Percentiles rank a stretch among this genome's conserved stretches.
These are phyloP conservation scores for Pyricularia grisea DNA, from an alignment of 2,329 filamentous ascomycete genomes.

Conservation along the genomic window DNA sequence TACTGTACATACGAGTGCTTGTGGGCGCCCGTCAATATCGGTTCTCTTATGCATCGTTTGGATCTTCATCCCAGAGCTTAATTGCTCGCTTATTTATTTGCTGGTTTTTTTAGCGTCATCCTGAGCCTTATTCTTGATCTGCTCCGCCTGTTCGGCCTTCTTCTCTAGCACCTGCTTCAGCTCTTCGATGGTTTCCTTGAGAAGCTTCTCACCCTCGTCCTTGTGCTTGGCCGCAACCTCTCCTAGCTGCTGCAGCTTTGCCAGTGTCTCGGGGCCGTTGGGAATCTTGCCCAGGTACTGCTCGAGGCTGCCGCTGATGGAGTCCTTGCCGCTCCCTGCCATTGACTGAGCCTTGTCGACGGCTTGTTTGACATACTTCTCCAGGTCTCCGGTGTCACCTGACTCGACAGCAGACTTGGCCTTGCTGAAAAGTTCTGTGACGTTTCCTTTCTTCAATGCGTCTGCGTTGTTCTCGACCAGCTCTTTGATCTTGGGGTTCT, in stretches of 20 bases:
- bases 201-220: slow-evolving; percentile 58
- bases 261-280: slow-evolving; percentile 52
- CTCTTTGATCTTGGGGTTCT: slow-evolving; percentile 67
- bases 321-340: slow-evolving; percentile 25
- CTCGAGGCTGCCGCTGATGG: slow-evolving; percentile 37
- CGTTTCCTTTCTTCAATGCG: slow-evolving; percentile 56
- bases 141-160: slow-evolving; percentile 45
- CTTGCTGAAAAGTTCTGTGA: slow-evolving; percentile 52
- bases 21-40: not conserved
- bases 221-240: slow-evolving; percentile 59
- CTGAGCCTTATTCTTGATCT: slow-evolving; percentile 46
- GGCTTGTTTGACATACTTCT: slow-evolving; percentile 50
- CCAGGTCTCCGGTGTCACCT: slow-evolving; percentile 48
- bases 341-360: slow-evolving; percentile 48
- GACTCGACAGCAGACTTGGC: slow-evolving; percentile 52
- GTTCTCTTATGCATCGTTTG: not conserved
- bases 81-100: not conserved
- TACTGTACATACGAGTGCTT: not conserved
- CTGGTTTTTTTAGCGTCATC: slow-evolving; percentile 22
- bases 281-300: slow-evolving; percentile 59
- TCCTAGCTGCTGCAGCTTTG: slow-evolving; percentile 55
- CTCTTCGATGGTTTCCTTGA: slow-evolving; percentile 61
- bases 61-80: not conserved
- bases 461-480: slow-evolving; percentile 63
- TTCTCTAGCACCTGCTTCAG: slow-evolving; percentile 55